Evolutionary conservation across 306 rosid species (phyloP).

Genomic region (Fragaria ananassa): DNA sequence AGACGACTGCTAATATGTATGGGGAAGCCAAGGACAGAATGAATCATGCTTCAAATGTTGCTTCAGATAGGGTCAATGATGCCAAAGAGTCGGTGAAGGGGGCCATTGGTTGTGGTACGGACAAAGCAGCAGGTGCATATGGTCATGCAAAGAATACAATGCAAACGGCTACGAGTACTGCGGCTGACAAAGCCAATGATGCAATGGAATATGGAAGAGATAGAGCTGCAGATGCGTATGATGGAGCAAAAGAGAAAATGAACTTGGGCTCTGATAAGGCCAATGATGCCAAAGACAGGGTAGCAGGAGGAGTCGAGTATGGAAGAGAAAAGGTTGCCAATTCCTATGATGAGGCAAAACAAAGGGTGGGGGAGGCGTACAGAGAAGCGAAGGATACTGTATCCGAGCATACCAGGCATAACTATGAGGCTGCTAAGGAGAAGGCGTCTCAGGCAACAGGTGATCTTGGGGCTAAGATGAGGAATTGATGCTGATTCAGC

Average conservation of each 20-base stretch:
- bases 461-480: conserved; percentile 52
- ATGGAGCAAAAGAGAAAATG: conserved; percentile 15
- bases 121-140: conserved; percentile 19
- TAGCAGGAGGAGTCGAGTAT: conserved; percentile 12
- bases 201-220: conserved; percentile 23
- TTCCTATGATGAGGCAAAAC: conserved; percentile 35
- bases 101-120: conserved; percentile 6
- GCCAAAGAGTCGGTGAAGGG: conserved; percentile 22
- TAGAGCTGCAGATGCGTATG: conserved; percentile 15
- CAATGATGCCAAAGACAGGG: conserved; percentile 16
- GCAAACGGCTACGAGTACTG: background rate
- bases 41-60: conserved; percentile 9
- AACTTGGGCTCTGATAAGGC: conserved; percentile 24
- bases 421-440: conserved; percentile 60
- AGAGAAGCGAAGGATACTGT: conserved; percentile 22
- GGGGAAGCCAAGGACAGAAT: conserved; percentile 18
- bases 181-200: background rate
- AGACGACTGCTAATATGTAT: conserved; percentile 11
- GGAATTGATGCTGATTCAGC: conserved; percentile 22
- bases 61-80: conserved; percentile 16
- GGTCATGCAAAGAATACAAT: conserved; percentile 1
- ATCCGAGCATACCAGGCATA: conserved; percentile 33
- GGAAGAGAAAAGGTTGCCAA: conserved; percentile 27
- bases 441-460: conserved; percentile 51
- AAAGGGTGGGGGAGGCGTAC: conserved; percentile 27